Evolutionary conservation across 257 asterid genomes (phyloP).

Genomic region (Anisodus tanguticus): DNA sequence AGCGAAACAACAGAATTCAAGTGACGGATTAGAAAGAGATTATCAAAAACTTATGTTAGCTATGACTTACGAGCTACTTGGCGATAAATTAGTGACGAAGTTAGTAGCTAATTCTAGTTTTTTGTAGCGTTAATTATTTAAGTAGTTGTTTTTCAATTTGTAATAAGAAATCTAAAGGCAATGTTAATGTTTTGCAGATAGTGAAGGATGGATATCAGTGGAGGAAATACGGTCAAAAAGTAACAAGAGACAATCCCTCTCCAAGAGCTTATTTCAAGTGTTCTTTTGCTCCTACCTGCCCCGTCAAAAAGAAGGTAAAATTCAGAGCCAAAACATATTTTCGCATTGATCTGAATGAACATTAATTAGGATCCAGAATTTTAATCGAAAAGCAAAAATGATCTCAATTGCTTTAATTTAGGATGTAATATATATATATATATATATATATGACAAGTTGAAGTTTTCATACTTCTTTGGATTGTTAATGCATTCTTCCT

Average conservation of each 20-base stretch:
- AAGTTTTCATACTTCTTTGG: too few relatives aligned
- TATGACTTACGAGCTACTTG: too few relatives aligned
- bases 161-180: neutral
- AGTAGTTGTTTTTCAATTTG: too few relatives aligned
- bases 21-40: too few relatives aligned
- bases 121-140: too few relatives aligned
- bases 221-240: slow-evolving; percentile 98
- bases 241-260: slow-evolving; percentile 88
- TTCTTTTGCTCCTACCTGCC: slow-evolving; percentile 91
- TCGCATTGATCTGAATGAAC: too few relatives aligned
- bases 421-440: too few relatives aligned
- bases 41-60: too few relatives aligned
- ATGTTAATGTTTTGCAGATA: slow-evolving; percentile 47
- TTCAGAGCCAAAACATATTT: neutral
- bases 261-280: slow-evolving; percentile 98
- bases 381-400: too few relatives aligned
- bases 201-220: slow-evolving; percentile 93
- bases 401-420: neutral
- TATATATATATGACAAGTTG: too few relatives aligned
- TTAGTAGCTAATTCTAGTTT: neutral
- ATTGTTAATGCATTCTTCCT: neutral
- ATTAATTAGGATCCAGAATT: too few relatives aligned
- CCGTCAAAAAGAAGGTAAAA: slow-evolving; percentile 90
- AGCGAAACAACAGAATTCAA: neutral
- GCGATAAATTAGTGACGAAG: neutral